phyloP scores from a whole-genome alignment of 2,329 filamentous ascomycete genomes.

The Dactylellina parvicollis region DNA sequence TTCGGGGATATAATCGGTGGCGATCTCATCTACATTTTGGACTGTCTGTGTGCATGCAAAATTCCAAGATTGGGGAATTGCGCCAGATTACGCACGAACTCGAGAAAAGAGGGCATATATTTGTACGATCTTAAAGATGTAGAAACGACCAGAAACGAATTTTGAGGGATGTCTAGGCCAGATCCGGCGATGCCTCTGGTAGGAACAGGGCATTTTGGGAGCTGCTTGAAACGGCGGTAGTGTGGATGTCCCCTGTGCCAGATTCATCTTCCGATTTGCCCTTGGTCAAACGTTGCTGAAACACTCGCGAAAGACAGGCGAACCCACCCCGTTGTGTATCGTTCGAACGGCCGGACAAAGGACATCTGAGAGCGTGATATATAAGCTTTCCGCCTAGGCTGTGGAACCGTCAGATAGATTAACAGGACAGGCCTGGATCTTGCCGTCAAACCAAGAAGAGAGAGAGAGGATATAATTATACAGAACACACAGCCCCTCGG shows the following conservation, averaged over 20 bases:
- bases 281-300: conserved; percentile 43
- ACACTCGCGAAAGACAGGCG: conserved; percentile 12
- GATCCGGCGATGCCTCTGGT: neutral
- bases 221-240: conserved; percentile 45
- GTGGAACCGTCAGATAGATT: neutral
- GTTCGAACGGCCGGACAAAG: neutral
- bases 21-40: neutral
- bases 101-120: neutral
- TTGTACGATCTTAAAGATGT: neutral
- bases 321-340: neutral
- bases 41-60: neutral
- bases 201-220: conserved; percentile 8
- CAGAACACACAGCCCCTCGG: conserved; percentile 23
- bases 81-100: neutral
- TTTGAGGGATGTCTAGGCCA: neutral
- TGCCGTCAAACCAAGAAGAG: neutral
- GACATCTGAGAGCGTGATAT: neutral
- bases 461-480: neutral
- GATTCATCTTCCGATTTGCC: conserved; percentile 10
- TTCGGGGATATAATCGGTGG: conserved; percentile 10
- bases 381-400: neutral
- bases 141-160: conserved; percentile 3
- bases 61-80: neutral
- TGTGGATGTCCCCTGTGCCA: conserved; percentile 13
- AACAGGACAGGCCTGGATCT: neutral